Evolutionary conservation across 2,329 filamentous ascomycete species (phyloP).

Genomic region (Claviceps purpurea): DNA sequence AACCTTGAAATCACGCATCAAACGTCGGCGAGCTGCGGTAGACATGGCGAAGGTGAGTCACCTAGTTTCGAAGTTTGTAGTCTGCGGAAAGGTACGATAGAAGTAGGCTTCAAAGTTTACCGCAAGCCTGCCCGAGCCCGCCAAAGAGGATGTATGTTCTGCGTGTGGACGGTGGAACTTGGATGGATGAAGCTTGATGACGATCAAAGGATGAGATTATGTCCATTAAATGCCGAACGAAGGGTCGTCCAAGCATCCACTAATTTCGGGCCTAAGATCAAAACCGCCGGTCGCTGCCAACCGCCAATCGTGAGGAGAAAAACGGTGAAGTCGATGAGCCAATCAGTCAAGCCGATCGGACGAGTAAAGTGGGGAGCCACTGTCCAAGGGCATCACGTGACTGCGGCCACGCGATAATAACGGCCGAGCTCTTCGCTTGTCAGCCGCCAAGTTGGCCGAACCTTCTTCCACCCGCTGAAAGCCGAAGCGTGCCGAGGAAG

Average conservation of each 20-base stretch:
- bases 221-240: background rate
- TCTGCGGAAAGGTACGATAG: background rate
- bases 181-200: constrained; percentile 5
- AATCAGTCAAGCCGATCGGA: constrained; percentile 4
- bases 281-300: constrained; percentile 10
- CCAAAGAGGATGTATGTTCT: background rate
- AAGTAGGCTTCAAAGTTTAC: background rate
- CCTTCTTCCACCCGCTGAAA: constrained; percentile 16
- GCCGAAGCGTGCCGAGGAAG: constrained; percentile 24
- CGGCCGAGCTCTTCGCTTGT: background rate
- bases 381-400: background rate
- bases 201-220: constrained; percentile 5
- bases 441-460: background rate
- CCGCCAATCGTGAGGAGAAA: constrained; percentile 14
- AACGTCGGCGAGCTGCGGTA: constrained; percentile 81
- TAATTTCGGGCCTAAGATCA: background rate
- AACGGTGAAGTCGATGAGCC: background rate
- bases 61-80: constrained; percentile 1
- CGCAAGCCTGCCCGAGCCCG: background rate
- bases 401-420: background rate
- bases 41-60: constrained; percentile 40
- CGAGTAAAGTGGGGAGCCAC: too few relatives aligned
- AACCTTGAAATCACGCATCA: constrained; percentile 99
- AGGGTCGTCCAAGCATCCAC: background rate
- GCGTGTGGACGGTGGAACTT: background rate